Base-by-base conservation (phyloP, 352 stramenopile species). In the Vaucheria bursata region DNA sequence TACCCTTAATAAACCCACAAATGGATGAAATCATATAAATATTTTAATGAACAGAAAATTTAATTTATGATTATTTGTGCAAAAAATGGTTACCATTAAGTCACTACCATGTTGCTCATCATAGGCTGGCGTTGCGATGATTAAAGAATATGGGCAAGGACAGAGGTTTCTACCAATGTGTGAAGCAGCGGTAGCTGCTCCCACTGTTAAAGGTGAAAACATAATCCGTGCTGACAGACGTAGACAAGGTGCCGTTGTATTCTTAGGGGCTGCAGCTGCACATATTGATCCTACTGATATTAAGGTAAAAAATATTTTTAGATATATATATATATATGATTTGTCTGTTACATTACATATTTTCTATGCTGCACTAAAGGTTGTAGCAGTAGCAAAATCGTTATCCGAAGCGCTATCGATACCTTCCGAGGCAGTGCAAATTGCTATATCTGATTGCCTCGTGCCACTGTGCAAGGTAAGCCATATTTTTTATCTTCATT, bases 361-460 rank as follows among this genome's bases (percentile, higher is more conserved):
- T 29, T 69, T 6, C 59, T 69, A 29, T 8, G 29, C 34, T 8
- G 59, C 34, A 38, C 12, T 36, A 40, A 29, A 72, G 65, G 65
- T 72, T 2, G 65, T 35, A 7, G 32, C 12, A 34, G 65, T 72
- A 25, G 65, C 65, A 29, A 64, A 73, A 53, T 78, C 79, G 52
- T 75, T 85, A 7, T 69, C 77, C 38, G 67, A 74, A 34, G 81
- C 92, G 18, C 87, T 97, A 49, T 87, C 83, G 32, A 97, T 94
- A 66, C 93, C 93, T 25, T 95, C 91, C 2, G 93, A 97, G 79
- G 91, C 91, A 12, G 92, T 97, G 33, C 93, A 97, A 81, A 88
- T 90, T 34, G 94, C 93, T 1, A 90, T 97, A 0, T 90, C 93
- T 8, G 89, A 87, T 49, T 97, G 91, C 70, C 81, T 98, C 53